Base-by-base conservation (phyloP, 169 alveolate genomes). In the Plasmodium relictum region DNA sequence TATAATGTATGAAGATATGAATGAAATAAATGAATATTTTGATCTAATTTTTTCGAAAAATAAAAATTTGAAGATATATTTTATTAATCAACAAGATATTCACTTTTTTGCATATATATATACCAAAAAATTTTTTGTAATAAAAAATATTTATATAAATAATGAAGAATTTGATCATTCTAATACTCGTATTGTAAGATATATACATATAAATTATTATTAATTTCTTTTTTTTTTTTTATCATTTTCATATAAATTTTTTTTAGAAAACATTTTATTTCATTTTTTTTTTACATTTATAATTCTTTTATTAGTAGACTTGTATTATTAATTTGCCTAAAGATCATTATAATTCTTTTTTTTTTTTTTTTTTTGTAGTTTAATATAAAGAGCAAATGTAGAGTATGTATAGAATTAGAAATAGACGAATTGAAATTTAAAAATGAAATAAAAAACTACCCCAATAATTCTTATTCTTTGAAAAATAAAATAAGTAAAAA, bases 81-180 rank as follows among this genome's bases (percentile, higher is more conserved):
- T 80, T 69, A 54, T 69, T 44, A 80, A 80, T 62, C 68, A 66
- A 37, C 50, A 66, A 54, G 73, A 80, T 37, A 68, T 68, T 18
- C 37, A 48, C 54, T 68, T 80, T 68, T 65, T 62, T 62, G 6
- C 90, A 26, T 80, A 80, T 61, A 80, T 80, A 39, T 66, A 69
- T 66, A 54, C 83, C 62, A 80, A 58, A 0, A 54, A 50, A 39
- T 80, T 80, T 45, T 71, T 80, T 80, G 73, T 66, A 22, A 80
- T 80, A 37, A 80, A 80, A 80, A 80, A 65, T 31, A 44, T 80
- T 31, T 54, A 41, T 58, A 68, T 80, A 80, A 83, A 68, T 26
- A 26, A 26, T 45, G 90, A 80, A 56, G 83, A 54, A 44, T 80
- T 80, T 80, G 83, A 68, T 59, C 90, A 80, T 58, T 31, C 85